A percentile compares a stretch with the other conserved stretches of the same genome.
These are phyloP conservation scores for Raddia distichophylla DNA, from an alignment of 176 grass and related monocot genomes.

Conservation along the genomic window DNA sequence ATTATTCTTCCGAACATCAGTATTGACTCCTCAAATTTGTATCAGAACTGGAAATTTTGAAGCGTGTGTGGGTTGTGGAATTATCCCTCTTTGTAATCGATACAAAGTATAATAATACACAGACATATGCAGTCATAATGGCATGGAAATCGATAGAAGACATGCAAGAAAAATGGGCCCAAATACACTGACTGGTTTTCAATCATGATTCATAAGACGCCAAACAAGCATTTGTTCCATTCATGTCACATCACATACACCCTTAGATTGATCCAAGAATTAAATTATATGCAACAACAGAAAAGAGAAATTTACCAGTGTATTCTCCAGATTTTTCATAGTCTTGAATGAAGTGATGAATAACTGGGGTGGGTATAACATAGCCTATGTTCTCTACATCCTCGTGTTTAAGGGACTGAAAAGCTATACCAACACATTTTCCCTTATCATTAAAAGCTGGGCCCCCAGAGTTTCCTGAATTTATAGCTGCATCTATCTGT, in stretches of 20 bases:
- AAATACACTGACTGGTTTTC: background rate
- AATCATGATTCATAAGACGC: no score
- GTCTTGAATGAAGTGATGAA: constrained; percentile 93
- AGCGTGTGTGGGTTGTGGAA: background rate
- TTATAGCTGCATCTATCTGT: constrained; percentile 99
- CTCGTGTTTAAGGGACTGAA: constrained; percentile 99
- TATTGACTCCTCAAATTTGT: background rate
- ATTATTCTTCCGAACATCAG: background rate
- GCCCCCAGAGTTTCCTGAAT: constrained; percentile 95
- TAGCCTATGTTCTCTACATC: constrained; percentile 99
- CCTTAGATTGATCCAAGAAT: constrained; percentile 12
- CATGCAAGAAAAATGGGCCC: background rate
- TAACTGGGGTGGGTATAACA: constrained; percentile 96
- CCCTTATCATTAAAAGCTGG: constrained; percentile 97
- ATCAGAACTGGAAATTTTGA: background rate
- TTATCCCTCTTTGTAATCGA: background rate
- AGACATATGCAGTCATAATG: constrained; percentile 3
- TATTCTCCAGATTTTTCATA: constrained; percentile 87
- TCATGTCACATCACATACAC: constrained; percentile 8
- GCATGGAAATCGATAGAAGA: constrained; percentile 3
- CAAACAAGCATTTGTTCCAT: constrained; percentile 20
- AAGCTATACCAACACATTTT: constrained; percentile 91
- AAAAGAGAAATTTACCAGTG: constrained; percentile 58
- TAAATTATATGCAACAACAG: constrained; percentile 6
- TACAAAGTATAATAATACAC: background rate